Base-by-base conservation (phyloP, 305 asterid species). In the Stenogyne calaminthoides region DNA sequence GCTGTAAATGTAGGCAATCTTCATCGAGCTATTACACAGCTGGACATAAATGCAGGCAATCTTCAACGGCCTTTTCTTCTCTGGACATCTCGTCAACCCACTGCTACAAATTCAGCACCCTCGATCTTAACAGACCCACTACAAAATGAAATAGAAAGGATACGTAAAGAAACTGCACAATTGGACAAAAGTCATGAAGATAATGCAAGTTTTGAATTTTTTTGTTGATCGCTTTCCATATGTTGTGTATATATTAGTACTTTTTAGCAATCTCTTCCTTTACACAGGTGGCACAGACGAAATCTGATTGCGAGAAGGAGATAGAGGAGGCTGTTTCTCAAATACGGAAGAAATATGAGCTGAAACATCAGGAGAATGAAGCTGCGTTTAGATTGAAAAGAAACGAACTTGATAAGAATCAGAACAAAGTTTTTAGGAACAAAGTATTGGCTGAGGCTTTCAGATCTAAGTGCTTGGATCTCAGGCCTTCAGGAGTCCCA, bases 241-340 rank as follows among this genome's bases (percentile, higher is more conserved):
- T 44, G 18, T 36, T 9, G 15, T 67, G 27, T 59, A 39, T 20
- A 51, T 20, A 54, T 80, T 58, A 12, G 5, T 22, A 69, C 54
- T 58, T 69, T 40, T 66, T 69, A 55, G 29, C 46, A 15, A 54
- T 44, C 42, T 74, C 71, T 64, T 25, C 59, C 64, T 74, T 64
- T 77, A 20, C 58, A 76, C 96, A 94, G 99, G 78, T 77, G 49
- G 69, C 76, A 29, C 83, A 32, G 75, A 77, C 85, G 76, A 80
- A 75, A 67, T 78, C 80, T 69, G 92, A 92, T 39, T 86, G 96
- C 49, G 95, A 94, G 69, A 90, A 84, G 86, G 96, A 86, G 78
- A 82, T 88, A 34, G 88, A 80, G 76, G 91, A 88, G 72, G 58
- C 82, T 27, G 52, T 77, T 81, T 71, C 88, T 74, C 88, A 89